These are phyloP conservation scores for Nyssa sinensis DNA, from an alignment of 148 eudicot species.

Conservation along the genomic window DNA sequence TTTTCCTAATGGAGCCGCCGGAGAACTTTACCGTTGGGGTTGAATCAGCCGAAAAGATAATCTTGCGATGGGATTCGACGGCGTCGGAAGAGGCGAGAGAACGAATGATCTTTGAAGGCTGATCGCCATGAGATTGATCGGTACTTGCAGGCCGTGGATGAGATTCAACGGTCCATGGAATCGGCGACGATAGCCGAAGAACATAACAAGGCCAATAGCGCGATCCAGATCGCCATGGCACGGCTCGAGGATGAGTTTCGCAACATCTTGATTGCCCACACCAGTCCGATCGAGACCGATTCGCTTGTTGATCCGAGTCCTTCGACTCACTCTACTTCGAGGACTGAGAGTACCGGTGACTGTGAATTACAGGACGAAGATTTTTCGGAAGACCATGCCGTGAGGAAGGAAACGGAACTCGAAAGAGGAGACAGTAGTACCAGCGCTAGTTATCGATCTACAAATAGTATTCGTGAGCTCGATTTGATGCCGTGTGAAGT, in stretches of 20 bases:
- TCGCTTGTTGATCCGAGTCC: constrained; percentile 31
- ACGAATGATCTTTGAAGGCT: constrained; percentile 57
- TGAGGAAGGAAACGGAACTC: constrained; percentile 3
- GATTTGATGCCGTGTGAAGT: constrained; percentile 57
- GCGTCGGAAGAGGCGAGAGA: constrained; percentile 68
- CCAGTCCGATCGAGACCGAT: constrained; percentile 47
- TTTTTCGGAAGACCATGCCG: not conserved
- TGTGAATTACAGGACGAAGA: constrained; percentile 10
- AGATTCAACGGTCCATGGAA: constrained; percentile 57
- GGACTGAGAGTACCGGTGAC: constrained; percentile 6
- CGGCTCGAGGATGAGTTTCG: constrained; percentile 89
- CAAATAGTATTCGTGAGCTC: constrained; percentile 54
- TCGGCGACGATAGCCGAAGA: constrained; percentile 36
- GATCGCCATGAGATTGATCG: constrained; percentile 62
- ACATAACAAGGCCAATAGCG: constrained; percentile 10
- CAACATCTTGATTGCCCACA: constrained; percentile 43
- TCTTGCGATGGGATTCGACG: constrained; percentile 81
- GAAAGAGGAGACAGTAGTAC: constrained; percentile 11
- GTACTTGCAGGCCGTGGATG: constrained; percentile 73
- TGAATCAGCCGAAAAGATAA: constrained; percentile 56
- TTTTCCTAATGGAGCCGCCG: constrained; percentile 14
- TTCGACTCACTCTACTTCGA: constrained; percentile 20
- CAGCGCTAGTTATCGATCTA: constrained; percentile 32
- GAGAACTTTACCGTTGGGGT: constrained; percentile 1
- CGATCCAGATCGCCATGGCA: constrained; percentile 88